These are phyloP conservation scores for Caryopteris hybrid DNA, from an alignment of 305 asterid genomes.

Conservation along the genomic window DNA sequence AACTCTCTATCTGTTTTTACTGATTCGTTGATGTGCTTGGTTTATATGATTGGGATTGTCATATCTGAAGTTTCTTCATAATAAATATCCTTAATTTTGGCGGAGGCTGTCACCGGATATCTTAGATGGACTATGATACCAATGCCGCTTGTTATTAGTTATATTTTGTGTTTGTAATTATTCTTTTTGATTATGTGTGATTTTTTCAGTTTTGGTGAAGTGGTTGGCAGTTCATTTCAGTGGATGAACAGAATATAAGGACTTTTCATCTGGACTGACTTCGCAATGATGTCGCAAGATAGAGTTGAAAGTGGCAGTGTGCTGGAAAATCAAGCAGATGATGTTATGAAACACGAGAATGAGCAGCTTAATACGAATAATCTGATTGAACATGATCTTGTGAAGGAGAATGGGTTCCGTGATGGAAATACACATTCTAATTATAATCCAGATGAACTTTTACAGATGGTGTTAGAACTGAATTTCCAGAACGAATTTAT, in stretches of 20 bases:
- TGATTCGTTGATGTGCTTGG: background rate
- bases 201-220: conserved; percentile 21
- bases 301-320: conserved; percentile 24
- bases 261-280: background rate
- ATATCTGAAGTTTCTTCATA: background rate
- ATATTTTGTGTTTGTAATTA: background rate
- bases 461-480: conserved; percentile 73
- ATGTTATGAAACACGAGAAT: conserved; percentile 27
- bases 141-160: conserved; percentile 9
- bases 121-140: background rate
- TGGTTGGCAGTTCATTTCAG: conserved; percentile 1
- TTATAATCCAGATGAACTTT: conserved; percentile 51
- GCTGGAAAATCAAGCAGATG: conserved; percentile 26
- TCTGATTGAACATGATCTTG: conserved; percentile 26
- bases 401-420: conserved; percentile 41
- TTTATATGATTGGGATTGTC: conserved; percentile 6
- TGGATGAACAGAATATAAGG: conserved; percentile 4
- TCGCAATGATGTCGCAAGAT: conserved; percentile 34
- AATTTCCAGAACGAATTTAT: conserved; percentile 81
- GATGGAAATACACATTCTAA: conserved; percentile 22
- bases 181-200: background rate
- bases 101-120: background rate
- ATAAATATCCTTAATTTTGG: background rate
- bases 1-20: too few species aligned
- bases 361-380: conserved; percentile 30